Percentiles rank a stretch among this genome's conserved stretches.
phyloP scores from a whole-genome alignment of 345 rosid species.

The Salix dunnii region DNA sequence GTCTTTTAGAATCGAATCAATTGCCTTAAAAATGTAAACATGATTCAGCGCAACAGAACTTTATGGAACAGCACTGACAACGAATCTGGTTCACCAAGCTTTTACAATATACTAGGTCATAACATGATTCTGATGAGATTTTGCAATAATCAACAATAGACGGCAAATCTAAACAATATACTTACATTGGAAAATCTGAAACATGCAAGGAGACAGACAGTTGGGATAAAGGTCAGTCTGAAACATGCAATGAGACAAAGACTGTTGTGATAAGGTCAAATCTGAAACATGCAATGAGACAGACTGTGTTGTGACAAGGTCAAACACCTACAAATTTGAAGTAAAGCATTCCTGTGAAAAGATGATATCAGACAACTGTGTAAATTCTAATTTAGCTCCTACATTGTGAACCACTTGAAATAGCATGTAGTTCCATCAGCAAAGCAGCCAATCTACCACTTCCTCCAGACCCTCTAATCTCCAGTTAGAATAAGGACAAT shows the following conservation, averaged over 20 bases:
- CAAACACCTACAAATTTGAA: background rate
- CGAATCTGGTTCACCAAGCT: background rate
- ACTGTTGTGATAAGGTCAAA: background rate
- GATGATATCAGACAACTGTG: background rate
- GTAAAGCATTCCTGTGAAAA: background rate
- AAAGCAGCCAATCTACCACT: background rate
- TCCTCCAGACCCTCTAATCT: background rate
- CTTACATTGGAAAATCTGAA: background rate
- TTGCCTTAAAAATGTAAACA: background rate
- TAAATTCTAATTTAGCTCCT: background rate
- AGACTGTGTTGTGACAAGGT: background rate
- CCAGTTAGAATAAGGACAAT: background rate
- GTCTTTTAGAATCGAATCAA: background rate
- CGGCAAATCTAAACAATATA: background rate
- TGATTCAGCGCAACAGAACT: background rate
- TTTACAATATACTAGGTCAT: background rate
- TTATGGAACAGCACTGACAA: background rate
- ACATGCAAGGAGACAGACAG: background rate
- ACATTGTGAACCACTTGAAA: background rate
- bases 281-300: background rate
- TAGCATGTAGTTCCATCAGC: background rate
- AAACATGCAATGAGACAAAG: background rate
- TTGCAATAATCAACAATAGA: background rate
- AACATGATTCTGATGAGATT: background rate
- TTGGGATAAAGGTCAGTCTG: background rate